Base-by-base conservation (phyloP, 139 green algal species). In the Penium margaritaceum region DNA sequence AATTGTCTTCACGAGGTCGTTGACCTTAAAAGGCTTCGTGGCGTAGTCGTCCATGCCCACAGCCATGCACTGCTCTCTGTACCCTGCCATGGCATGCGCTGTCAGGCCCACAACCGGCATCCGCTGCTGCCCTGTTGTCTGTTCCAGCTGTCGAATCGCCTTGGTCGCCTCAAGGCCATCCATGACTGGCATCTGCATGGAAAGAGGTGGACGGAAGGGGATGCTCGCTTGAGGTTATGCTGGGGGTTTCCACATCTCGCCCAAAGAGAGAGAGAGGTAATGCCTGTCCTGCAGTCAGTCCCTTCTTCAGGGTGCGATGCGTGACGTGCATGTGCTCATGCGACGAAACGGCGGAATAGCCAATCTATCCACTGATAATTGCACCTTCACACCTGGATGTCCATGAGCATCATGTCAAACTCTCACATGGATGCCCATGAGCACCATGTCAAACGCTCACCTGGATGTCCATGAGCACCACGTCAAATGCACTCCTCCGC, bases 381-480 rank as follows among this genome's bases (percentile, higher is more conserved):
- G n/a, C n/a, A n/a, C n/a, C n/a, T n/a, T n/a, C n/a, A n/a, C n/a
- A n/a, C n/a, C n/a, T n/a, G n/a, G n/a, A n/a, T n/a, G n/a, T 19
- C 6, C 21, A 27, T 58, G 47, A 27, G 47, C 6, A 21, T 33
- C 12, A 21, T 33, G 27, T 55, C 44, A 7, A 17, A 55, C 21
- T 21, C 27, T 24, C 12, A 21, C n/a, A 4, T 4, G 2, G 5
- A 21, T 6, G 19, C n/a, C 3, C 2, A 55, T 21, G 44, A 21
- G 3, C n/a, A 17, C 5, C 5, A 55, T 4, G 17, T 21, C 51
- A 27, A 9, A 19, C 51, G 24, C 51, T 27, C 39, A 72, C 41
- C 64, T 72, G 64, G 24, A 69, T 51, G 53, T 76, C 69, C 69
- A 76, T 76, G 53, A 76, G 69, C 24, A 76, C 32, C 53, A 67